Evolutionary conservation across 176 grass and related monocot genomes (phyloP), one percentile per base, ranked within the genome.

Genomic region (Lolium multiflorum): DNA sequence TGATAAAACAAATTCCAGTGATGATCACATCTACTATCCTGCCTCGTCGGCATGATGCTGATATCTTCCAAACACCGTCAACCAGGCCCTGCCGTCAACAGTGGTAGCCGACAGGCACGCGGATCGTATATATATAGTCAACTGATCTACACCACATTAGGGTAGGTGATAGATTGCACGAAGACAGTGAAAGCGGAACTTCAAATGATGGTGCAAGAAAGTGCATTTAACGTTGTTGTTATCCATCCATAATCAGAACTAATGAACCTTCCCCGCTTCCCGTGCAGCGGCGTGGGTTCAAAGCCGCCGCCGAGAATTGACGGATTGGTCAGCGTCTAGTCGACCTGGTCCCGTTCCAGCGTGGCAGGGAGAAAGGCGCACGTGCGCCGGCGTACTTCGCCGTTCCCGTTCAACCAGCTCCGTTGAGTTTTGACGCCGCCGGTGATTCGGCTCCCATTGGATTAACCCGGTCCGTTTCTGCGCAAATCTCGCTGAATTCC

Each of bases 91-190:
- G 31, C 17, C 58, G 16, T n/a, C 16, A 44, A 6, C 35, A 18
- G 68, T 58, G 51, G 20, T 61, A 60, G 80, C 87, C 88, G 49
- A 81, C 77, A 66, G 1, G 37, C 38, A 41, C 49, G 31, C 37
- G 25, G 77, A 35, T 10, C 18, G 55, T 21, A 61, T 11, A 35
- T 21, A 61, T 11, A 35, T 35, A 43, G 82, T 56, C 67, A 74
- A 80, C 56, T 56, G 43, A 38, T 35, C 16, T 6, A 22, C 5
- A 25, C 31, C 57, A 28, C 31, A 44, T 63, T 44, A 47, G 78
- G 61, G 54, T 21, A 41, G 52, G 52, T 22, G 52, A 47, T 20
- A 39, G 55, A 65, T 26, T 12, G 31, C 57, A 22, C 14, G 37
- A 65, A 17, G 71, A 11, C 50, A 1, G 48, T 16, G 35, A 82